Evolutionary conservation across 805 yeast genomes (phyloP).

Genomic region (Wickerhamiella spandovensis): DNA sequence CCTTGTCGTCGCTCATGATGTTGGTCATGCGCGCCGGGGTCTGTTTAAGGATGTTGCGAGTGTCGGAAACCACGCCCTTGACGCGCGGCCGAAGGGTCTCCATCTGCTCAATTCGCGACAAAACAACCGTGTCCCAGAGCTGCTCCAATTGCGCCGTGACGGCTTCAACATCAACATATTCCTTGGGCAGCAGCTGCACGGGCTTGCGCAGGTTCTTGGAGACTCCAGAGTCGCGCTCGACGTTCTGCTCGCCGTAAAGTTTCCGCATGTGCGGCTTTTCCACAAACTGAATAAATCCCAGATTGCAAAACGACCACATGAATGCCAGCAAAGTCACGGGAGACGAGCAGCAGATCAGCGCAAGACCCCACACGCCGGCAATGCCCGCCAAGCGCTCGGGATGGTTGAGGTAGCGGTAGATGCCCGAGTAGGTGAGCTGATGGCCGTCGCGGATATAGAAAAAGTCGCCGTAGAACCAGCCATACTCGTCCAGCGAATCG

Average conservation of each 20-base stretch:
- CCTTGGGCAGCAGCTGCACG: constrained; percentile 12
- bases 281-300: constrained; percentile 55
- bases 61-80: constrained; percentile 19
- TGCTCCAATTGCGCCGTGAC: constrained; percentile 31
- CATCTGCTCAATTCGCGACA: constrained; percentile 5
- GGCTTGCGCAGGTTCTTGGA: constrained; percentile 22
- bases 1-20: constrained; percentile 19
- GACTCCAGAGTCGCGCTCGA: constrained; percentile 33
- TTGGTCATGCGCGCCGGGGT: constrained; percentile 25
- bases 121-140: constrained; percentile 20
- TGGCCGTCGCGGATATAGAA: constrained; percentile 41
- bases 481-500: constrained; percentile 63
- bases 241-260: constrained; percentile 49
- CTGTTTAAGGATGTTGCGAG: constrained; percentile 26
- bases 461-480: constrained; percentile 87
- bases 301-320: constrained; percentile 54
- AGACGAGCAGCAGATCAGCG: constrained; percentile 40
- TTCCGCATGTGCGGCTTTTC: constrained; percentile 69
- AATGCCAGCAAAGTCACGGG: constrained; percentile 38
- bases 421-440: constrained; percentile 60
- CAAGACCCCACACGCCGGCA: constrained; percentile 66
- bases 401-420: constrained; percentile 66
- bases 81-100: constrained; percentile 17
- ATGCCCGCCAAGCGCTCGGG: constrained; percentile 72
- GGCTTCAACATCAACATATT: constrained; percentile 26